A percentile compares a stretch with the other conserved stretches of the same genome.
These are phyloP conservation scores for Fusarium sp. DNA, from an alignment of 2,329 filamentous ascomycete species.

Conservation along the genomic window DNA sequence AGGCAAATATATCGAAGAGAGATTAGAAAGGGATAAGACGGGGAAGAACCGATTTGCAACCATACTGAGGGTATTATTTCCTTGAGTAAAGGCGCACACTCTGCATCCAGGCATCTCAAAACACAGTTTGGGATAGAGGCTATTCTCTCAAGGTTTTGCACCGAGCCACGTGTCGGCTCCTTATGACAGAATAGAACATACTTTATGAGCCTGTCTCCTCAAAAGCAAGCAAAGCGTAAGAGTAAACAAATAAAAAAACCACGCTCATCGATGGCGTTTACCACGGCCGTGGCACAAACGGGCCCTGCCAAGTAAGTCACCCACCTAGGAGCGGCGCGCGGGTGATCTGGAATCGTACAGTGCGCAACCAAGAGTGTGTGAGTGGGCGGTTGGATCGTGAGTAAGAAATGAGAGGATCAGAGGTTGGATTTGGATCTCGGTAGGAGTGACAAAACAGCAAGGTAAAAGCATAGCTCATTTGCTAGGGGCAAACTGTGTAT, in stretches of 20 bases:
- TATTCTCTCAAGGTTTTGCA: neutral
- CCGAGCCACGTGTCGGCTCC: neutral
- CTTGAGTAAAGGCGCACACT: neutral
- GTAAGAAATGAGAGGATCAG: constrained; percentile 36
- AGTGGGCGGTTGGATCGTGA: constrained; percentile 42
- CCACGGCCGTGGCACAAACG: constrained; percentile 43
- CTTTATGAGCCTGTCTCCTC: neutral
- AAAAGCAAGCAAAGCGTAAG: constrained; percentile 11
- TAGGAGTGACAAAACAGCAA: constrained; percentile 6
- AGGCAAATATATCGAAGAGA: constrained; percentile 23
- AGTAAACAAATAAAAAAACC: neutral
- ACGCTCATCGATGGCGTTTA: constrained; percentile 11
- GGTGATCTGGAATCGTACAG: constrained; percentile 46
- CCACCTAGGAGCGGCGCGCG: constrained; percentile 40
- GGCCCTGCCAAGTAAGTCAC: constrained; percentile 44
- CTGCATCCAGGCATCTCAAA: neutral
- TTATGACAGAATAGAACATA: neutral
- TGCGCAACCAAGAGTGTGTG: constrained; percentile 38
- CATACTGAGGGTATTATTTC: constrained; percentile 11
- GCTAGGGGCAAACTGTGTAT: neutral
- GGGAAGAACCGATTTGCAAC: constrained; percentile 17
- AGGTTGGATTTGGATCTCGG: constrained; percentile 22
- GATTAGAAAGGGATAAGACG: constrained; percentile 27
- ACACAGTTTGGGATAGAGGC: constrained; percentile 1
- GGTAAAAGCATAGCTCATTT: neutral